Evolutionary conservation across 257 asterid genomes (phyloP), one percentile per base, ranked within the genome.

Genomic region (Paulownia fortunei): DNA sequence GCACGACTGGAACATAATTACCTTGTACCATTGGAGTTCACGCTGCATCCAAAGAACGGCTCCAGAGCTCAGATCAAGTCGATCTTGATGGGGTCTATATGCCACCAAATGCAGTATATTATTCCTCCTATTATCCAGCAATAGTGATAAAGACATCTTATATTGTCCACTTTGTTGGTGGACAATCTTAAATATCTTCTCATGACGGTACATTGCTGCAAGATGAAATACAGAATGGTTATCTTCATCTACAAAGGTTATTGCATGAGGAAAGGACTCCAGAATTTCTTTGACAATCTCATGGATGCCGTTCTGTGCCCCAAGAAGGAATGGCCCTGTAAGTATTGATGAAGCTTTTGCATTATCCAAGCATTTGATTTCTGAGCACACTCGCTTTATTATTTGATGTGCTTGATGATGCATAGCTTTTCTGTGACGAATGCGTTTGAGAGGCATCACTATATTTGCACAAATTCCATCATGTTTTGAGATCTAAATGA

Each of bases 21-120:
- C 83, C 83, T 47, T 69, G 26, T 42, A 81, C 85, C 85, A 81
- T 32, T 69, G 78, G 5, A 81, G 76, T 44, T 81, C 85, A 3
- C 72, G 47, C 51, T 81, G 85, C 85, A 81, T 76, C 30, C 41
- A 10, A 32, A 81, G 76, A 41, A 73, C 68, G 3, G 85, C 64
- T 10, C 80, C 72, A 1, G 74, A 3, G 32, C 24, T 18, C 1
- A 55, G 13, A 44, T 76, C 75, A 1, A 76, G 73, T 2, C 59
- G 68, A 42, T 70, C 79, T 41, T 52, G 67, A 26, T 27, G 56
- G 5, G 79, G 64, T 23, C 7, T 18, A 7, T 23, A 26, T 32
- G 62, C 85, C 8, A 47, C 76, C 47, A 81, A 32, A 55, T 81
- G 85, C 37, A 82, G 70, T 30, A 82, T 71, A 68, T 71, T 82